Evolutionary conservation across 371 early-diverging fungal species (phyloP).

Genomic region (Mucor irregularis): DNA sequence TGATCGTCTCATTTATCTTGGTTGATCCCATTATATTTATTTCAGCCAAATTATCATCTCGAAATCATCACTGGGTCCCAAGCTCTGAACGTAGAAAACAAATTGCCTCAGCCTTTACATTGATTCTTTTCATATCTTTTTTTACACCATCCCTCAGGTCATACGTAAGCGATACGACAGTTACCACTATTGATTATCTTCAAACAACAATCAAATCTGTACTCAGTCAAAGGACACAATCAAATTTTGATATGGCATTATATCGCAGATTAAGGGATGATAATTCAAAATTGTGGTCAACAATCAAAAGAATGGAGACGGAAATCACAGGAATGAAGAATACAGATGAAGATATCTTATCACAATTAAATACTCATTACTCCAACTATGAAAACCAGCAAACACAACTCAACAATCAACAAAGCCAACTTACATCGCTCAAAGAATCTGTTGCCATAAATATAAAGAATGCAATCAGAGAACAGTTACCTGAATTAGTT

Average conservation of each 20-base stretch:
- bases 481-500: conserved; percentile 1
- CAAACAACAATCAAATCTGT: too few species aligned
- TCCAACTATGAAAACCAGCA: background rate
- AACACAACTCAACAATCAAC: background rate
- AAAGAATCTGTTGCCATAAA: background rate
- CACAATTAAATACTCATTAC: background rate
- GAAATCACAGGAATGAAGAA: too few species aligned
- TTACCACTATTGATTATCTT: too few species aligned
- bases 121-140: too few species aligned
- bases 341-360: too few species aligned
- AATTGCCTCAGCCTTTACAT: background rate
- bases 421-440: background rate
- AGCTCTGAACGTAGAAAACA: background rate
- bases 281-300: background rate
- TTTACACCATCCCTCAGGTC: too few species aligned
- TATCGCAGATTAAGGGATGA: too few species aligned
- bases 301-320: too few species aligned
- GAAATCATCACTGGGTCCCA: background rate
- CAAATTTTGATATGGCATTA: too few species aligned
- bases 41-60: background rate
- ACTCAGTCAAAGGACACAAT: too few species aligned
- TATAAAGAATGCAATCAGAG: background rate
- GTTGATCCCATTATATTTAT: conserved; percentile 9
- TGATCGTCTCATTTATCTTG: conserved; percentile 16
- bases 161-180: too few species aligned